Percentiles rank a stretch among this genome's conserved stretches.
Evolutionary conservation across 768 basidiomycete species (phyloP).

Genomic region (Termitomyces sp.): DNA sequence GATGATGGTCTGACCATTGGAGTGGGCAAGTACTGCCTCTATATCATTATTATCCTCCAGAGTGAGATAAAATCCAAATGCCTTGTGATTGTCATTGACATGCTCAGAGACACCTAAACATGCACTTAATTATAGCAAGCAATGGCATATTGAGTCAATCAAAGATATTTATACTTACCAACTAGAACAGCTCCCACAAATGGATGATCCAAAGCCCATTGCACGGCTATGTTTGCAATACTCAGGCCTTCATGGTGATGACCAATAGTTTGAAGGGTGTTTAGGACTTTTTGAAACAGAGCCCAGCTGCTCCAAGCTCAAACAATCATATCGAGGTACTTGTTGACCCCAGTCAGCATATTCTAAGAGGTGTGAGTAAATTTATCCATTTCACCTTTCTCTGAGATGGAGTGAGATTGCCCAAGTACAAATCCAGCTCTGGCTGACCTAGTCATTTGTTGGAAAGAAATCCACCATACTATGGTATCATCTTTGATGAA

Average conservation of each 20-base stretch:
- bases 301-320: too few relatives aligned
- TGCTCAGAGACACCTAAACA: conserved; percentile 75
- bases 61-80: conserved; percentile 52
- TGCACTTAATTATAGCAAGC: conserved; percentile 40
- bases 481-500: too few relatives aligned
- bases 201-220: conserved; percentile 76
- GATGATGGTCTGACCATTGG: conserved; percentile 59
- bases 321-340: conserved; percentile 86
- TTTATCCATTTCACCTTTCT: conserved; percentile 49
- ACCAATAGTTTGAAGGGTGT: conserved; percentile 55
- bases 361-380: neutral
- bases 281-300: conserved; percentile 64
- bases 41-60: conserved; percentile 56
- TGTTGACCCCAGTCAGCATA: conserved; percentile 5
- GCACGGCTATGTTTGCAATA: conserved; percentile 74
- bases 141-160: neutral
- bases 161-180: conserved; percentile 36
- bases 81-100: conserved; percentile 58
- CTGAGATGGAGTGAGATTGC: conserved; percentile 71
- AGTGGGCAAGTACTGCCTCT: conserved; percentile 53
- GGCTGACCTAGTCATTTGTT: conserved; percentile 49
- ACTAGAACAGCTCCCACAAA: conserved; percentile 79
- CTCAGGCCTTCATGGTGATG: conserved; percentile 59
- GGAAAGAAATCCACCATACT: too few relatives aligned
- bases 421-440: conserved; percentile 71